Conservation (phyloP, 208 protist genomes). For the Kentomonas sorsogonicus region DNA sequence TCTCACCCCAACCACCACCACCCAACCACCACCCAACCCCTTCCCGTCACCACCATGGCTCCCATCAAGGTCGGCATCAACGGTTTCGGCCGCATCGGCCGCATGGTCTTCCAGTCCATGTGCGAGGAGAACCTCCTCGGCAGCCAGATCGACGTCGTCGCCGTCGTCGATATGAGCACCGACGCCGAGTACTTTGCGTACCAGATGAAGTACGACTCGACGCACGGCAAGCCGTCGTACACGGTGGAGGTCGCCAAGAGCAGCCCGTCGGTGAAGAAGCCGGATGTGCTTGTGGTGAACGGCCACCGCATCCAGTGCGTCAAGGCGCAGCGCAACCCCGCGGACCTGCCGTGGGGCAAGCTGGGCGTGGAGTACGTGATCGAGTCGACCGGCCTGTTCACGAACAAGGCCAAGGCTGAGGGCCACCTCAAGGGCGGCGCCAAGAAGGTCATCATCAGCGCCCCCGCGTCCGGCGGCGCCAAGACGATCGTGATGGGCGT, state of each 20-base stretch:
- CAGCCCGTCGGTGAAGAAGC: slow-evolving; percentile 45
- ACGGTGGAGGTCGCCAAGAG: slow-evolving; percentile 67
- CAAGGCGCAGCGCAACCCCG: slow-evolving; percentile 85
- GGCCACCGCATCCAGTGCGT: slow-evolving; percentile 71
- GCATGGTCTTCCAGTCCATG: slow-evolving; percentile 94
- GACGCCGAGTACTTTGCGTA: slow-evolving; percentile 96
- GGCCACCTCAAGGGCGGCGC: slow-evolving; percentile 94
- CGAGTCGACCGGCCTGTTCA: slow-evolving; percentile 99
- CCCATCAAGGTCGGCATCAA: slow-evolving; percentile 95
- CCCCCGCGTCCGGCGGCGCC: slow-evolving; percentile 93
- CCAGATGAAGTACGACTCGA: slow-evolving; percentile 96
- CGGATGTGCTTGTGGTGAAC: slow-evolving; percentile 77
- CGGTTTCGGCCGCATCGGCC: slow-evolving; percentile 98
- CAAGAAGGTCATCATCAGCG: slow-evolving; percentile 99
- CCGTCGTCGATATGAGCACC: slow-evolving; percentile 97
- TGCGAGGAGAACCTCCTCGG: slow-evolving; percentile 60
- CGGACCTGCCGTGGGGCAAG: slow-evolving; percentile 92
- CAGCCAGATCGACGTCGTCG: slow-evolving; percentile 88
- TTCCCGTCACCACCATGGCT: slow-evolving; percentile 21
- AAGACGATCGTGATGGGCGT: slow-evolving; percentile 99
- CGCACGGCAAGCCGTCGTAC: slow-evolving; percentile 92
- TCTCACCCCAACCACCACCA: too few relatives aligned
- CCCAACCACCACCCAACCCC: slow-evolving; percentile 7
- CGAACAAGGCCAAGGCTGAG: slow-evolving; percentile 77
- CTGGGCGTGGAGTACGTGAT: slow-evolving; percentile 95